Conservation (phyloP, 352 stramenopile species). For the Hyaloperonospora arabidopsidis region DNA sequence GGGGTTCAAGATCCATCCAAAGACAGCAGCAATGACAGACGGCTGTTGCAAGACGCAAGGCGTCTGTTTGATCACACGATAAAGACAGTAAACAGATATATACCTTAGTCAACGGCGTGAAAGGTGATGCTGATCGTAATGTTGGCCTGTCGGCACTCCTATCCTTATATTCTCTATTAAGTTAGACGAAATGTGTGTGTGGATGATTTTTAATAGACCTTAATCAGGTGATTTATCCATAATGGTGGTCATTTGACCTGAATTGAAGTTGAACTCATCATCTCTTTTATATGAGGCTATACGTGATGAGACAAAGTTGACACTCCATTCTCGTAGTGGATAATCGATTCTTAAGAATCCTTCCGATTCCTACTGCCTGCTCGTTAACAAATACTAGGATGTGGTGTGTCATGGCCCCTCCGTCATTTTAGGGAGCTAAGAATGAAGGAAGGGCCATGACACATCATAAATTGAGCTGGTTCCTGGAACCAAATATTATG, state of each 20-base stretch:
- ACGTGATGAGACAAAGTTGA: conserved; percentile 2
- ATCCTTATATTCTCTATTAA: background rate
- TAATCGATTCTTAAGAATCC: conserved; percentile 10
- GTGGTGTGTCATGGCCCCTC: too few species aligned
- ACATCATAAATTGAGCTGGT: too few species aligned
- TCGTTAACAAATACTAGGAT: background rate
- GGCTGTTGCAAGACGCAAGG: too few species aligned
- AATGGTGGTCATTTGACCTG: background rate
- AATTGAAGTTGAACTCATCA: background rate
- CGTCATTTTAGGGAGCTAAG: too few species aligned
- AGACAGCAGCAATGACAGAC: too few species aligned
- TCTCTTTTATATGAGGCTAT: conserved; percentile 5
- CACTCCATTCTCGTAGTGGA: conserved; percentile 5
- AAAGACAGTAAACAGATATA: background rate
- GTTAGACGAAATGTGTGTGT: background rate
- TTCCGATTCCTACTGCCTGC: background rate
- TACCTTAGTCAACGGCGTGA: background rate
- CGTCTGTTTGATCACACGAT: too few species aligned
- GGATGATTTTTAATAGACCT: background rate
- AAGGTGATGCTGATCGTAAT: background rate
- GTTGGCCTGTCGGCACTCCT: background rate
- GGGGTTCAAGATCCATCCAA: too few species aligned
- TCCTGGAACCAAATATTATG: too few species aligned
- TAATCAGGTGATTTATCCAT: background rate
- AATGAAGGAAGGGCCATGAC: too few species aligned